A percentile compares a stretch with the other conserved stretches of the same genome.
Conservation (phyloP, 73 alveolate genomes). For the Paramecium bursaria region DNA sequence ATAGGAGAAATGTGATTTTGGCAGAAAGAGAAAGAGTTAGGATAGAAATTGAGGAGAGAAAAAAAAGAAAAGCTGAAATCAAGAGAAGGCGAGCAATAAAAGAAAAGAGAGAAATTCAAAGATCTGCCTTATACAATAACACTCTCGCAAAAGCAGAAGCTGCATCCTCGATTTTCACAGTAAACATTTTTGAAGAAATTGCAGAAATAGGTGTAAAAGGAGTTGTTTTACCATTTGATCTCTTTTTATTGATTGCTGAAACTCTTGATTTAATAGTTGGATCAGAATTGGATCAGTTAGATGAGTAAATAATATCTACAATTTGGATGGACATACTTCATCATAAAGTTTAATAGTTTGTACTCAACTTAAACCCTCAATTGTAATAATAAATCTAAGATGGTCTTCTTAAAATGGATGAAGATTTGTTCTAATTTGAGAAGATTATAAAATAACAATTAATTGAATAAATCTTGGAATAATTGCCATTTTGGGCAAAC, state of each 20-base stretch:
- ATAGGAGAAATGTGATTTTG: slow-evolving; percentile 74
- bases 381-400: not conserved
- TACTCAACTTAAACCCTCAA: not conserved
- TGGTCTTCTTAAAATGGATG: slow-evolving; percentile 32
- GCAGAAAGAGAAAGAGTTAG: slow-evolving; percentile 74
- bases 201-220: slow-evolving; percentile 47
- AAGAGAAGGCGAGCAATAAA: slow-evolving; percentile 71
- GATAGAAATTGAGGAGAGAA: slow-evolving; percentile 77
- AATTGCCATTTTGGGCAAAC: slow-evolving; percentile 31
- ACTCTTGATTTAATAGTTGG: slow-evolving; percentile 42
- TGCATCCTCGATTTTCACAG: not conserved
- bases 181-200: not conserved
- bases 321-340: slow-evolving; percentile 53
- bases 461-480: not conserved
- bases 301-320: slow-evolving; percentile 24
- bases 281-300: slow-evolving; percentile 28
- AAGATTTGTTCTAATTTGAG: slow-evolving; percentile 35
- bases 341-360: slow-evolving; percentile 5
- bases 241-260: slow-evolving; percentile 13
- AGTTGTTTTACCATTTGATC: slow-evolving; percentile 18
- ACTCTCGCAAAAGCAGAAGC: slow-evolving; percentile 59
- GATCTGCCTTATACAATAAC: slow-evolving; percentile 36
- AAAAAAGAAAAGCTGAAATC: slow-evolving; percentile 77
- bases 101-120: slow-evolving; percentile 76
- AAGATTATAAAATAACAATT: not conserved